Evolutionary conservation across 176 grass and related monocot genomes (phyloP).

Genomic region (Triticum dicoccoides): DNA sequence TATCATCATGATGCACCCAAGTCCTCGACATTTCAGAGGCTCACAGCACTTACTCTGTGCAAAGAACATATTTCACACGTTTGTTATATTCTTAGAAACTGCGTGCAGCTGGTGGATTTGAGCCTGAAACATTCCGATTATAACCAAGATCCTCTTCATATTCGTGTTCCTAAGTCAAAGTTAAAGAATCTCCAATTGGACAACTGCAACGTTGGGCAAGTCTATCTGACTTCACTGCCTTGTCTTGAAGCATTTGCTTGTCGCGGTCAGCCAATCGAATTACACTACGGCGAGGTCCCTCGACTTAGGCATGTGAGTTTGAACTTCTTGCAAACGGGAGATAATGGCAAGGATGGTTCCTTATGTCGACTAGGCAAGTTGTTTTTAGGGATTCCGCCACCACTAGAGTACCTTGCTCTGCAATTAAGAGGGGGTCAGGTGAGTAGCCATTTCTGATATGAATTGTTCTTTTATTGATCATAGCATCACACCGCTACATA

Average conservation of each 20-base stretch:
- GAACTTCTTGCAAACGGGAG: conserved; percentile 15
- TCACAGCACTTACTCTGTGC: conserved; percentile 11
- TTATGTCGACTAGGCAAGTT: conserved; percentile 21
- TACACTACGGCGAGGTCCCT: conserved; percentile 15
- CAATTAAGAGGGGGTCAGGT: conserved; percentile 25
- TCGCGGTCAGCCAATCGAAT: not conserved
- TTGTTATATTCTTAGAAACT: not conserved
- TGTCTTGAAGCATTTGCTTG: conserved; percentile 23
- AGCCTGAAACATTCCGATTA: not conserved
- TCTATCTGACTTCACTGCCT: conserved; percentile 5
- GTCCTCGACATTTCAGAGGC: not conserved
- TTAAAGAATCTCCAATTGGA: conserved; percentile 22
- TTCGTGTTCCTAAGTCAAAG: not conserved
- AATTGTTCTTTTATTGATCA: not conserved
- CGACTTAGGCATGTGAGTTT: conserved; percentile 16
- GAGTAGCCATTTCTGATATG: not conserved
- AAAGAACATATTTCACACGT: not conserved
- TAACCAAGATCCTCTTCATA: not conserved
- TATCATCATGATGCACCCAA: not conserved
- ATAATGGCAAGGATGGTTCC: not conserved
- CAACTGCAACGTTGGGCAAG: conserved; percentile 12
- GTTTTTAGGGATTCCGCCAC: conserved; percentile 6
- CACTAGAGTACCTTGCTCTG: conserved; percentile 22
- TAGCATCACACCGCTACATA: not conserved
- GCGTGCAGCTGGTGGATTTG: not conserved